Evolutionary conservation across 345 rosid genomes (phyloP), one percentile per base, ranked within the genome.

Genomic region (Crucihimalaya himalaica): DNA sequence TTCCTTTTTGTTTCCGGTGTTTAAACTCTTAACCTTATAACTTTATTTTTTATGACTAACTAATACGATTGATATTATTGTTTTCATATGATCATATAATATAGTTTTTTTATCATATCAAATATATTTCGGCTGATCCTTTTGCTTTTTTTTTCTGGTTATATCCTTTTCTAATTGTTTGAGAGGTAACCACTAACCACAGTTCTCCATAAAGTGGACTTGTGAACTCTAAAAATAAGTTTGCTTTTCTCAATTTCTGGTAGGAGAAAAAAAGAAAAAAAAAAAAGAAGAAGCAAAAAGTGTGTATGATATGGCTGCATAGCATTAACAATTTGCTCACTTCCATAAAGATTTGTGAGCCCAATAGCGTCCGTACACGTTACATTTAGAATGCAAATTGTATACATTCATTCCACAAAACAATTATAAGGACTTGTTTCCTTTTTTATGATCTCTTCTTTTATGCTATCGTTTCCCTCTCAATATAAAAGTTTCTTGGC

Each of bases 271-370:
- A 29, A 40, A 39, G 43, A 48, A 45, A 48, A 28, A 40, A 10
- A 31, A 31, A 23, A 47, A 43, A 47, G 14, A 18, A 31, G 56
- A 66, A 15, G 15, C 35, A 74, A 68, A 59, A 75, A 75, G 40
- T 0, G 48, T 23, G 31, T 25, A 37, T 68, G 46, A 48, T 58
- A 73, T 74, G 52, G 73, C 45, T 74, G 4, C 27, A 59, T 50
- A 67, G 47, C 68, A 57, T 68, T 67, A 29, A 40, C 51, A 74
- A 71, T 80, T 81, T 77, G 80, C 43, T 66, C 64, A 75, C 37
- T 65, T 75, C 72, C 68, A 69, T 64, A 53, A 75, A 64, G 80
- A 76, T 58, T 73, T 71, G 9, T 51, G 73, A 50, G 12, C 27
- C 74, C 76, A 60, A 37, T 76, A 55, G 50, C 1, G 10, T 51